These are phyloP conservation scores for Fusarium sp. DNA, from an alignment of 2,329 filamentous ascomycete species.

Conservation along the genomic window DNA sequence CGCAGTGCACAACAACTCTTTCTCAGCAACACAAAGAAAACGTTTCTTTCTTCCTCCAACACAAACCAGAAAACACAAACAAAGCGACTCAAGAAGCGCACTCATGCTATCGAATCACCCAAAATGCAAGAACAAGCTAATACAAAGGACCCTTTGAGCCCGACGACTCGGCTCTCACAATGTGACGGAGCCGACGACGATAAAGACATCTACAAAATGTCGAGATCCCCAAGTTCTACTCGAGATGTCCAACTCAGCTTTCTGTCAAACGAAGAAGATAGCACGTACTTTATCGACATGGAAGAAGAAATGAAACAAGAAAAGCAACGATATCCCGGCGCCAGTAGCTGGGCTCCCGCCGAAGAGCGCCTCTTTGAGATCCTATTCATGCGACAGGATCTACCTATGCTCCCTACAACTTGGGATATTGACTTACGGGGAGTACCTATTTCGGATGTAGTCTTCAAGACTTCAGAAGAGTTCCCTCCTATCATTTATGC, in stretches of 20 bases:
- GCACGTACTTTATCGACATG: constrained; percentile 16
- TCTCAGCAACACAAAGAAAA: constrained; percentile 10
- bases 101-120: constrained; percentile 5
- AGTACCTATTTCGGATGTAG: constrained; percentile 56
- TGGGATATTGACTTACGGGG: constrained; percentile 60
- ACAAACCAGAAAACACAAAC: not conserved
- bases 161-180: constrained; percentile 13
- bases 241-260: constrained; percentile 20
- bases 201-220: constrained; percentile 17
- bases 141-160: constrained; percentile 25
- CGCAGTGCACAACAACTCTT: constrained; percentile 28
- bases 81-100: not conserved
- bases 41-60: constrained; percentile 17
- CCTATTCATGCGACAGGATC: constrained; percentile 59
- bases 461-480: constrained; percentile 54
- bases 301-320: constrained; percentile 61
- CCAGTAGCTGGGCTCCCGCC: constrained; percentile 66
- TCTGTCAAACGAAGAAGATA: constrained; percentile 22
- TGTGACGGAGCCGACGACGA: constrained; percentile 10
- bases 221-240: constrained; percentile 19
- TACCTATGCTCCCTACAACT: constrained; percentile 58
- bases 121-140: constrained; percentile 21
- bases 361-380: constrained; percentile 63
- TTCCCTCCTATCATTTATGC: constrained; percentile 58
- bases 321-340: constrained; percentile 58